Evolutionary conservation across 2,329 filamentous ascomycete genomes (phyloP).

Genomic region (Fusarium temperatum): DNA sequence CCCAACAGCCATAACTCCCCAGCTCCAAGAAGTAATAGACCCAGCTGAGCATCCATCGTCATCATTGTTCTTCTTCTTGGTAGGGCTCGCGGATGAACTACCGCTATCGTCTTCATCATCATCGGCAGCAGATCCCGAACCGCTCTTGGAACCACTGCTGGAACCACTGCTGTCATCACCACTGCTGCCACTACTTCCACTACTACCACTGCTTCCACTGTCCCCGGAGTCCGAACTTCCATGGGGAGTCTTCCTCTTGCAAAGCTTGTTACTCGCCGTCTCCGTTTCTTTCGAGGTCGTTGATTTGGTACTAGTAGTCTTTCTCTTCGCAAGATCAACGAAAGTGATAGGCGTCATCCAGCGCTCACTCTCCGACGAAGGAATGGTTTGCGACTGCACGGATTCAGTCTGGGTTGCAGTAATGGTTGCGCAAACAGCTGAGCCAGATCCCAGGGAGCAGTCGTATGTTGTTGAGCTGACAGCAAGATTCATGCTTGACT

Average conservation of each 20-base stretch:
- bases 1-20: slow-evolving; percentile 7
- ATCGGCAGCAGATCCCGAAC: background rate
- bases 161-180: background rate
- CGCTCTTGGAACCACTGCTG: background rate
- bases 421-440: slow-evolving; percentile 22
- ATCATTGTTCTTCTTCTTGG: background rate
- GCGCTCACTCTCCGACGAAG: slow-evolving; percentile 12
- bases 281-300: background rate
- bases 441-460: slow-evolving; percentile 10
- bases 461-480: slow-evolving; percentile 33
- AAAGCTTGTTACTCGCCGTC: background rate
- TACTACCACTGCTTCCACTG: background rate
- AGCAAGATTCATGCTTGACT: slow-evolving; percentile 15
- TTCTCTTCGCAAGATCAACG: slow-evolving; percentile 14
- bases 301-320: background rate
- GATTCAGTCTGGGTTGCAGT: background rate
- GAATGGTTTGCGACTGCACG: background rate
- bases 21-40: background rate
- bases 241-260: slow-evolving; percentile 6
- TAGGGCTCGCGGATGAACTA: background rate
- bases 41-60: slow-evolving; percentile 17
- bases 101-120: background rate
- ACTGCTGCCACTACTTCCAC: background rate
- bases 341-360: slow-evolving; percentile 39
- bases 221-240: background rate